Base-by-base conservation (phyloP, 2,329 filamentous ascomycete genomes). In the Colletotrichum tanaceti region DNA sequence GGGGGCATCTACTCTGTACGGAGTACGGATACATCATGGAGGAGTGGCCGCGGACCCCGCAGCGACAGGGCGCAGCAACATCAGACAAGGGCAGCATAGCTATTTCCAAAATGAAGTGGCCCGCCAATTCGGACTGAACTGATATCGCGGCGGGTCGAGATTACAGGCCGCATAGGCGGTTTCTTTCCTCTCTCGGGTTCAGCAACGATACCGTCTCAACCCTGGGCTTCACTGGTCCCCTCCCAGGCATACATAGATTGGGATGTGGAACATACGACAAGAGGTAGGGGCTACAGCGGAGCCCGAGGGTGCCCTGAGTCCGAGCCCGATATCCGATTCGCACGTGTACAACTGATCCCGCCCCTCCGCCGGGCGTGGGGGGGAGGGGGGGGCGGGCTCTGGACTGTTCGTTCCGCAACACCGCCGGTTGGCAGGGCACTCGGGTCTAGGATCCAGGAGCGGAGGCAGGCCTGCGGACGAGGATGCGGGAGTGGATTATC, bases 181-280 rank as follows among this genome's bases (percentile, higher is more conserved):
- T 32, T 32, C 7, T 32, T 32, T 9, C 10, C 28, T 32, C 28
- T 32, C 28, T 32, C 35, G 41, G 55, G 39, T 41, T 53, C 39
- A 50, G n/a, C 50, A 59, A 50, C 24, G 50, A 55, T 22, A 49
- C 65, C 54, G 50, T 68, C 55, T 68, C 62, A 28, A 65, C 54
- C 61, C 65, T 35, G 43, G 58, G 39, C n/a, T 39, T 55, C 6
- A 35, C 10, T 41, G 44, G 32, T 16, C 13, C n/a, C 28, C 28
- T 32, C 28, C 28, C 28, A 1, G 7, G 7, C 28, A 32, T 32
- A 32, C n/a, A n/a, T n/a, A n/a, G 28, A 9, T 32, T 10, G 28
- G 55, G 55, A 38, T 28, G 38, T 39, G 47, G 43, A 20, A 39
- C 58, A 28, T 38, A 47, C 41, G 20, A 28, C 43, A 60, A n/a